Base-by-base conservation (phyloP, 345 rosid genomes). In the Aurinia saxatilis region DNA sequence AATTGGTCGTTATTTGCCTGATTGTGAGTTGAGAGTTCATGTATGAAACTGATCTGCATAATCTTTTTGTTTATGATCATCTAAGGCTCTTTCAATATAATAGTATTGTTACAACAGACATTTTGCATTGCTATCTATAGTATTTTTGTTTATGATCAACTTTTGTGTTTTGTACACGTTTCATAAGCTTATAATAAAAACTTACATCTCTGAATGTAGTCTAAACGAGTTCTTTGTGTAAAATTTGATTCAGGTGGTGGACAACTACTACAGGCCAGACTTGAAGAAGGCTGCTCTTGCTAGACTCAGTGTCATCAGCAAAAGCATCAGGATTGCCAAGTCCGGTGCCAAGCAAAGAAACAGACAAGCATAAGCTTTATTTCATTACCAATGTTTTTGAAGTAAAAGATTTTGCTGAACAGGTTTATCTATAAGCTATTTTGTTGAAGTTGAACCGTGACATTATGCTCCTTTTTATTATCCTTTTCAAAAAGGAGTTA, bases 271-370 rank as follows among this genome's bases (percentile, higher is more conserved):
- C 87, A 81, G 95, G 73, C 96, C 92, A 14, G 97, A 93, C 76
- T 71, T 93, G 57, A 90, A 82, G 82, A 79, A 78, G 12, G 95
- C 95, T 1, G 90, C 99, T 38, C 97, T 93, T 40, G 87, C 97
- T 56, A 82, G 96, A 74, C 78, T 93, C 77, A 85, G 90, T 31
- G 90, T 61, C 8, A 90, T 90, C 48, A 80, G 85, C 79, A 78
- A 79, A 73, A 80, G 99, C 73, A 78, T 90, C 38, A 89, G 80
- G 84, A 85, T 87, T 55, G 73, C 92, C 10, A 93, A 84, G 70
- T 87, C 96, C 25, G 99, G 97, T 72, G 87, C 72, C 63, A 90
- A 88, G 87, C 85, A 90, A 92, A 85, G 79, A 78, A 90, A 80
- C 78, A 86, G 97, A 63, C 97, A 90, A 69, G 85, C 63, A 56